phyloP scores from a whole-genome alignment of 352 stramenopile genomes.

The Phytophthora pini region DNA sequence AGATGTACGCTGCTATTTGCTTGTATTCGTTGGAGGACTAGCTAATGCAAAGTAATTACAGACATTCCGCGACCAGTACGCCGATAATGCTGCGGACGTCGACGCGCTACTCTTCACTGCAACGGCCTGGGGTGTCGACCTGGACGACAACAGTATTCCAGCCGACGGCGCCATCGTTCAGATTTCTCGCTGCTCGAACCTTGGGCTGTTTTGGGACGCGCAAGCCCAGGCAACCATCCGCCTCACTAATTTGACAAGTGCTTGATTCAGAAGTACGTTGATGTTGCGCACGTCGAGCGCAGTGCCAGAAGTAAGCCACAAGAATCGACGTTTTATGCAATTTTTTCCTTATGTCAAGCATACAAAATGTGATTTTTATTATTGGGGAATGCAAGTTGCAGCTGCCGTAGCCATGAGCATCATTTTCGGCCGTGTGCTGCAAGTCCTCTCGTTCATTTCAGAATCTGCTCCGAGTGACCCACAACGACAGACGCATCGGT shows the following conservation, averaged over 20 bases:
- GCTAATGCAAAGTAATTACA: neutral
- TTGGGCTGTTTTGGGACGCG: neutral
- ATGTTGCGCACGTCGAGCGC: no score
- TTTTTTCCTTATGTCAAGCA: no score
- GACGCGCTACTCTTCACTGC: conserved; percentile 4
- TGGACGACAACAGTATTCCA: neutral
- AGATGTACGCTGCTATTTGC: neutral
- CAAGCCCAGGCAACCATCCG: conserved; percentile 3
- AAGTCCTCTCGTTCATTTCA: no score
- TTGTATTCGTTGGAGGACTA: neutral
- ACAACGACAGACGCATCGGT: no score
- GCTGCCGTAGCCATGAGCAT: no score
- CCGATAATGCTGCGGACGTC: neutral
- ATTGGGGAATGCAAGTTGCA: no score
- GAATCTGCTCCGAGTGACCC: no score
- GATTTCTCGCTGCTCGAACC: neutral
- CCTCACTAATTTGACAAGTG: neutral
- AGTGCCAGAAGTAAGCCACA: neutral
- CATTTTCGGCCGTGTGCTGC: no score
- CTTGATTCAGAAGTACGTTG: neutral
- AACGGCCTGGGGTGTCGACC: neutral
- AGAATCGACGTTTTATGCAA: neutral
- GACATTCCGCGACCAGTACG: conserved; percentile 1
- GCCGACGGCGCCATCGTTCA: neutral
- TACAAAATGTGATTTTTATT: no score